Percentiles rank a stretch among this genome's conserved stretches.
Evolutionary conservation across 78 protist genomes (phyloP).

Genomic region (Dictyostelium brefeldianum): DNA sequence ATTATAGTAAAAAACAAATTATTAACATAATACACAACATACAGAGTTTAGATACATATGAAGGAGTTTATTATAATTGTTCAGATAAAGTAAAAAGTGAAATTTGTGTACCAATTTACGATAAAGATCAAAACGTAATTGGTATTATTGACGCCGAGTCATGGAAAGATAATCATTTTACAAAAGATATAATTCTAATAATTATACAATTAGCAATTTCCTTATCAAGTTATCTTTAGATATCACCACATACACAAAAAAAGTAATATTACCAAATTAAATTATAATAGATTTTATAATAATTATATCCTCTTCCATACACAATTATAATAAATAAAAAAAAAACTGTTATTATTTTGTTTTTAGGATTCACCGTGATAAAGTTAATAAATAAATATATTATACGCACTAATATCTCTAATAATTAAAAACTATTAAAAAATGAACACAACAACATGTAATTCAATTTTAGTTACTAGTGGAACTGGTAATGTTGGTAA

Average conservation of each 20-base stretch:
- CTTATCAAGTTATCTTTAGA: slow-evolving; percentile 3
- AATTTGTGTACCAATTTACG: slow-evolving; percentile 61
- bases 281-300: background rate
- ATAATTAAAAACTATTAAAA: background rate
- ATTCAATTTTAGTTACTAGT: slow-evolving; percentile 37
- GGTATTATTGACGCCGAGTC: slow-evolving; percentile 74
- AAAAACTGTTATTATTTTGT: background rate
- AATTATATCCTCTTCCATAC: background rate
- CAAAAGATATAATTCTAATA: background rate
- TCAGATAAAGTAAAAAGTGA: slow-evolving; percentile 70
- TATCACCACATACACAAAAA: background rate
- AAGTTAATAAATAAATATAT: background rate
- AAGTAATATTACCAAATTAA: too few relatives aligned
- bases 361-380: background rate
- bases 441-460: slow-evolving; percentile 10
- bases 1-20: background rate
- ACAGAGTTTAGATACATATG: slow-evolving; percentile 13
- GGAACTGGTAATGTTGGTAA: slow-evolving; percentile 28
- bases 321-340: background rate
- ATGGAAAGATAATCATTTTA: slow-evolving; percentile 52
- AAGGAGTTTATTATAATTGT: slow-evolving; percentile 67
- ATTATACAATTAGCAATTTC: background rate
- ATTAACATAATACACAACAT: background rate
- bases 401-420: background rate
- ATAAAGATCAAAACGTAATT: slow-evolving; percentile 7